phyloP scores from a whole-genome alignment of 2,329 filamentous ascomycete genomes.

The Ramularia endophylla region DNA sequence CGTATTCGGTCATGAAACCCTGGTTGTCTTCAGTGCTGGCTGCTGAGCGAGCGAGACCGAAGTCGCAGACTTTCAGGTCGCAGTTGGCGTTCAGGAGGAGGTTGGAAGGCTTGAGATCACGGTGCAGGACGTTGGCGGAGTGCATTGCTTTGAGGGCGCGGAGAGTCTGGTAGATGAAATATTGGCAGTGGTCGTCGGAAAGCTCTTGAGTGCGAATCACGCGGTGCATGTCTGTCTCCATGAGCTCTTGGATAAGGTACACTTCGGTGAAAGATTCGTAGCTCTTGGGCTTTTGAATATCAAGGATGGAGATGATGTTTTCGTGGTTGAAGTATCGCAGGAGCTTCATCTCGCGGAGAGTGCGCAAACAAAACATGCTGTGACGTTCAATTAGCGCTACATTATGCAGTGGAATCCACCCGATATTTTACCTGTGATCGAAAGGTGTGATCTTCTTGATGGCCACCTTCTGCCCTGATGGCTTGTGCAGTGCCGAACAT shows the following conservation, averaged over 20 bases:
- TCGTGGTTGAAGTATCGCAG: conserved; percentile 99
- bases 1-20: conserved; percentile 99
- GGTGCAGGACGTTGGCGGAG: conserved; percentile 94
- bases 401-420: too few species aligned
- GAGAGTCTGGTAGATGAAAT: conserved; percentile 99
- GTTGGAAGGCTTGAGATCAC: conserved; percentile 96
- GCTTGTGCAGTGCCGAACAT: conserved; percentile 97
- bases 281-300: conserved; percentile 96
- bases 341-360: conserved; percentile 98
- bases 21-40: conserved; percentile 98
- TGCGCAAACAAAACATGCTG: conserved; percentile 53
- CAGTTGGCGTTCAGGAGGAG: conserved; percentile 96
- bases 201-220: conserved; percentile 98
- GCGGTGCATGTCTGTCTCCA: conserved; percentile 99
- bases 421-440: conserved; percentile 58
- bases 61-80: conserved; percentile 98
- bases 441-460: conserved; percentile 99
- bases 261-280: conserved; percentile 97
- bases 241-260: conserved; percentile 97
- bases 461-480: conserved; percentile 94
- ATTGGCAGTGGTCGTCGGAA: conserved; percentile 98
- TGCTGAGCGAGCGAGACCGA: conserved; percentile 85
- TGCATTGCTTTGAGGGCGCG: conserved; percentile 99
- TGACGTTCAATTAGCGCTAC: conserved; percentile 62
- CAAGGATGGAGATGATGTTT: conserved; percentile 99